Base-by-base conservation (phyloP, 2,329 filamentous ascomycete species). In the Claviceps spartinae region DNA sequence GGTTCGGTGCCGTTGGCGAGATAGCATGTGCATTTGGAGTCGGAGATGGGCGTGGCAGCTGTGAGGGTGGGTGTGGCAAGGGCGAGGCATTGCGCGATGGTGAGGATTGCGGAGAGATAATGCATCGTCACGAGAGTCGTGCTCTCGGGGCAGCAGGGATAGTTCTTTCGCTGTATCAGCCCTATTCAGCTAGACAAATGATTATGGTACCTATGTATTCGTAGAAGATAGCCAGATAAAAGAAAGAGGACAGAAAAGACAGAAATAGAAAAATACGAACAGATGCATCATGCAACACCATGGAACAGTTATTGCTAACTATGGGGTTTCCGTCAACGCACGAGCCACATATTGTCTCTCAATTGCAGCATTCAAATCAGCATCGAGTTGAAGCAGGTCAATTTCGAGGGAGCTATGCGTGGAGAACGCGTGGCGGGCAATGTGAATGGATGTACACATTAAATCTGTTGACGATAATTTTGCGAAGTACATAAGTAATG, bases 1-100 rank as follows among this genome's bases (percentile, higher is more conserved):
- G 66, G 60, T 44, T 65, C 65, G 13, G 67, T 69, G 45, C 67
- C 71, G 56, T 77, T 75, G 57, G 70, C 74, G 48, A 72, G 60
- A 57, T 48, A 78, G 59, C 75, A 77, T 52, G 66, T 64, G 60
- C 75, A 78, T 43, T 63, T 59, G 26, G 62, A 58, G 49, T 69
- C 66, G 13, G 38, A 30, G n/a, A 54, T 42, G 34, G 37, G 11
- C 64, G 57, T 18, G 49, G 48, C 46, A 50, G 48, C 24, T 34
- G 46, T 11, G 52, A 50, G 38, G 20, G 20, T 18, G 14, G 24
- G 11, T 11, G 38, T 34, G 26, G 46, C 44, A 37, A 50, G 6
- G 30, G 20, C 45, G 11, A 49, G 37, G 16, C 26, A 30, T 30
- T 9, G 26, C 8, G 36, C 22, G 9, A 44, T 34, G 38, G 7